Conservation (phyloP, 768 basidiomycete species). For the Trametes cubensis region DNA sequence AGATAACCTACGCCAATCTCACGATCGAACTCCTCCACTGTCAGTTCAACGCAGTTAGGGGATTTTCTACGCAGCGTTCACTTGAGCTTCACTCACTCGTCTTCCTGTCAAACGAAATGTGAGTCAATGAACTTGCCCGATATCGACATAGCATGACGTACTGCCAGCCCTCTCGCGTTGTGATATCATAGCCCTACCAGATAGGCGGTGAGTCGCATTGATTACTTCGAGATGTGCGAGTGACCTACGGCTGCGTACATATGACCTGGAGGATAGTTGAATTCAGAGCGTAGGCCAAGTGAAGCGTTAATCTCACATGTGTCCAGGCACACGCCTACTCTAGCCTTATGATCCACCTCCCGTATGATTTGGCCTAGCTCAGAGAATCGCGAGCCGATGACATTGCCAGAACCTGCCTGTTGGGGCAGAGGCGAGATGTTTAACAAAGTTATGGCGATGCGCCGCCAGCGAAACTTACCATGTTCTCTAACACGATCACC, state of each 20-base stretch:
- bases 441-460: not conserved
- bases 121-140: not conserved
- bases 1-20: slow-evolving; percentile 74
- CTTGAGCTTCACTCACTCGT: slow-evolving; percentile 15
- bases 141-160: slow-evolving; percentile 43
- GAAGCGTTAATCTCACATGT: slow-evolving; percentile 57
- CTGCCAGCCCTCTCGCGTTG: slow-evolving; percentile 73
- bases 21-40: slow-evolving; percentile 68
- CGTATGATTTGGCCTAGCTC: slow-evolving; percentile 72
- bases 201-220: too few species aligned
- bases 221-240: too few species aligned
- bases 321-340: slow-evolving; percentile 85
- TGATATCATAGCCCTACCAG: slow-evolving; percentile 75
- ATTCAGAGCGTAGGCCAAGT: not conserved
- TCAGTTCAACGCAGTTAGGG: not conserved
- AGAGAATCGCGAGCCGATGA: slow-evolving; percentile 71
- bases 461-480: slow-evolving; percentile 50
- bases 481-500: slow-evolving; percentile 77
- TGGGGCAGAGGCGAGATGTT: not conserved
- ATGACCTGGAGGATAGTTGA: slow-evolving; percentile 53
- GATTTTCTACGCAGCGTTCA: not conserved
- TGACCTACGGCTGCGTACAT: slow-evolving; percentile 70
- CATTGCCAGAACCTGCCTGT: slow-evolving; percentile 79
- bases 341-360: slow-evolving; percentile 67
- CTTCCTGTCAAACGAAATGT: slow-evolving; percentile 29